Conservation (phyloP, 306 rosid species). For the Dalbergia oliveri region DNA sequence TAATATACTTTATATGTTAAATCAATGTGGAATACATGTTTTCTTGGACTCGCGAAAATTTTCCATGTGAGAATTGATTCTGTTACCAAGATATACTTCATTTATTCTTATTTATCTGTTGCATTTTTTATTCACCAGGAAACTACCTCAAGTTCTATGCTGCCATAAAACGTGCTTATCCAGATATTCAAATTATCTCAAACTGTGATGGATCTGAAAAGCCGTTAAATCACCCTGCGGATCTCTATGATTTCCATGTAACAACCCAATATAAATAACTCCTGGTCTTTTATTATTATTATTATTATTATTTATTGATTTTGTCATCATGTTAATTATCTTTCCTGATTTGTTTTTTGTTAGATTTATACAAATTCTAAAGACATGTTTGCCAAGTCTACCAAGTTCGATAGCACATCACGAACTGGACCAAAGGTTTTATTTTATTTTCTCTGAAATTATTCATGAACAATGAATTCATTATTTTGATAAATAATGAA, state of each 20-base stretch:
- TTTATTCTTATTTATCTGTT: not conserved
- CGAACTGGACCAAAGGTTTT: constrained; percentile 55
- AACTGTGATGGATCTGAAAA: constrained; percentile 76
- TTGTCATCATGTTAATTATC: not conserved
- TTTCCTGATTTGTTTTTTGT: not conserved
- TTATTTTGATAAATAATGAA: not conserved
- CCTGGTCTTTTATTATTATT: not conserved
- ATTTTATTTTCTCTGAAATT: not conserved
- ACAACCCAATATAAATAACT: constrained; percentile 1
- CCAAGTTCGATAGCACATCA: constrained; percentile 56
- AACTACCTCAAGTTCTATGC: constrained; percentile 68
- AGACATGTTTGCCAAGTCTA: constrained; percentile 60
- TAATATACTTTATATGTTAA: not conserved
- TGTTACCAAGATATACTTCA: not conserved
- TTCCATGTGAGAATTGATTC: too few relatives aligned
- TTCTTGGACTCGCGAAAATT: not conserved
- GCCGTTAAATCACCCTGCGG: constrained; percentile 73
- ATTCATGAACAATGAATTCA: not conserved
- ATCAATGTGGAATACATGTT: not conserved
- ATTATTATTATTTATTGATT: not conserved
- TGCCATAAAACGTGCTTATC: constrained; percentile 69
- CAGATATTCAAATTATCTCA: constrained; percentile 76
- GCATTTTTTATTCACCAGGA: constrained; percentile 48
- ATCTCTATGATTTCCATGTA: constrained; percentile 84
- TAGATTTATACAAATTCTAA: constrained; percentile 70